These are phyloP conservation scores for Dendrobium chrysotoxum DNA, from an alignment of 106 monocot genomes.

Conservation along the genomic window DNA sequence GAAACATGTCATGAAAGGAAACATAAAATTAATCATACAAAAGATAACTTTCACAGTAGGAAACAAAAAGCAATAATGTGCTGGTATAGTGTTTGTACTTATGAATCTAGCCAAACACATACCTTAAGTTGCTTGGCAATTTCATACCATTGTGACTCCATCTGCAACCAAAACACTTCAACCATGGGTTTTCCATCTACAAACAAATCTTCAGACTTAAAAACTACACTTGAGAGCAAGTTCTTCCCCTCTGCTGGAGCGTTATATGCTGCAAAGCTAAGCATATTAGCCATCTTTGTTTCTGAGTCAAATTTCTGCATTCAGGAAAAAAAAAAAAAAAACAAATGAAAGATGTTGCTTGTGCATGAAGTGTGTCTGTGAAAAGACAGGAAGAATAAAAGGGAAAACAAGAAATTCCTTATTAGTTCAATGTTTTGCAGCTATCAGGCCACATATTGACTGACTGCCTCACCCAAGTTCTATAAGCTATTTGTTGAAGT, in stretches of 20 bases:
- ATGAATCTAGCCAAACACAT: background rate
- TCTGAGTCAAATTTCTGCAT: slow-evolving; percentile 28
- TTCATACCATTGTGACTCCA: slow-evolving; percentile 35
- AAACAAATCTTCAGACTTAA: slow-evolving; percentile 56
- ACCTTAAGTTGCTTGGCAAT: slow-evolving; percentile 26
- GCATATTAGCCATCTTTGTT: slow-evolving; percentile 12
- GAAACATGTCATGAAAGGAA: no score
- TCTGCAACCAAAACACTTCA: slow-evolving; percentile 51
- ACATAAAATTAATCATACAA: no score
- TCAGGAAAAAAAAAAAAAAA: no score
- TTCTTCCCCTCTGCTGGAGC: slow-evolving; percentile 30
- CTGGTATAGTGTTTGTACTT: background rate
- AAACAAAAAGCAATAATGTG: background rate
- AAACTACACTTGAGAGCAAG: slow-evolving; percentile 30
- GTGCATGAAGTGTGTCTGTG: no score
- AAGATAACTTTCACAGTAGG: no score
- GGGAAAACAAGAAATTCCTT: no score
- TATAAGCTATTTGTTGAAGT: no score
- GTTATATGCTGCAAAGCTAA: slow-evolving; percentile 40
- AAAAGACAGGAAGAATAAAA: no score
- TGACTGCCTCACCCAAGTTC: no score
- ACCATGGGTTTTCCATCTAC: slow-evolving; percentile 42
- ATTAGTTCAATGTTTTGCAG: no score
- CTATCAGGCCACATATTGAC: no score
- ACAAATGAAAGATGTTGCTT: no score